phyloP scores from a whole-genome alignment of 2,329 filamentous ascomycete species.

The Nothopassalora personata region DNA sequence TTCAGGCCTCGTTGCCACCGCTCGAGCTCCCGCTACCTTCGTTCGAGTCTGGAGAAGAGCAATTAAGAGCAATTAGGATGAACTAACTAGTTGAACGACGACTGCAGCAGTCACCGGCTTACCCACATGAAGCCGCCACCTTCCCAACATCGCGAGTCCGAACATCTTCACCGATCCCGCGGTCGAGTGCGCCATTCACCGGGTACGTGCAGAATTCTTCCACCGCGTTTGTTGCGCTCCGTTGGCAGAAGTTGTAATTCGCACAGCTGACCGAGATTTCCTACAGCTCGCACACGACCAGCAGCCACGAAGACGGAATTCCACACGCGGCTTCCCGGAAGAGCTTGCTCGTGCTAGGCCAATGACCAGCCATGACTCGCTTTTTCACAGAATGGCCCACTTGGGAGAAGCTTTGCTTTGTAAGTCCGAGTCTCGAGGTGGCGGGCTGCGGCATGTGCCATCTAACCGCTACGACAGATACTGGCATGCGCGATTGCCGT shows the following conservation, averaged over 20 bases:
- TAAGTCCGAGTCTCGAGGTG: slow-evolving; percentile 43
- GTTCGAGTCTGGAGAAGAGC: not conserved
- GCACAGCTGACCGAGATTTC: not conserved
- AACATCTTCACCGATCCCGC: not conserved
- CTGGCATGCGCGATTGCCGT: slow-evolving; percentile 64
- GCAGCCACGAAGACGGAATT: not conserved
- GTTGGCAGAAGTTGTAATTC: not conserved
- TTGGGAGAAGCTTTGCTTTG: slow-evolving; percentile 89
- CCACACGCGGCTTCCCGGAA: not conserved
- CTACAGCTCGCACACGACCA: not conserved
- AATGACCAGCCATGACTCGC: slow-evolving; percentile 7
- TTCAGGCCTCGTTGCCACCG: slow-evolving; percentile 2
- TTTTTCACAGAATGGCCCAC: slow-evolving; percentile 60
- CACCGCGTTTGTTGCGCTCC: not conserved
- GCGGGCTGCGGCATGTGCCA: slow-evolving; percentile 5
- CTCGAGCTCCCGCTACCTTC: not conserved
- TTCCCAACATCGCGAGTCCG: not conserved
- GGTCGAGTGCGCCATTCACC: not conserved
- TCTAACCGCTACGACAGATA: slow-evolving; percentile 48
- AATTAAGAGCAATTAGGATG: not conserved
- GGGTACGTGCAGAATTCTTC: not conserved
- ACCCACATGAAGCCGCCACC: not conserved
- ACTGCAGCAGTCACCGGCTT: not conserved
- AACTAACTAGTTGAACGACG: not conserved
- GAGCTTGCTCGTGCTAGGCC: not conserved